Percentiles rank a stretch among this genome's conserved stretches.
These are phyloP conservation scores for Elsinoe necatrix DNA, from an alignment of 2,329 filamentous ascomycete species.

Conservation along the genomic window DNA sequence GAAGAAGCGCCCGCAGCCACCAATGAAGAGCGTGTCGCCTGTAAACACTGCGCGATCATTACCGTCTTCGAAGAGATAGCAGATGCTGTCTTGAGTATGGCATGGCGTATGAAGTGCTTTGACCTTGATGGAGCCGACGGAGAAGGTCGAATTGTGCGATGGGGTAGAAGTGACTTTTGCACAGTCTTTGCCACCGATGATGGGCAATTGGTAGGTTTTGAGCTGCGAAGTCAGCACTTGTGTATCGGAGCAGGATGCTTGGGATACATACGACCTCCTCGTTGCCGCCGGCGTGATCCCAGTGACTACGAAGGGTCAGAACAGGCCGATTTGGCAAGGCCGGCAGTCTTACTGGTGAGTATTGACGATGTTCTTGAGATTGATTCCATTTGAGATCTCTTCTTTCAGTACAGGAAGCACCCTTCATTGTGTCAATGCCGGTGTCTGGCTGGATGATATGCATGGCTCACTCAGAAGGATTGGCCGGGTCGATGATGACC, in stretches of 20 bases:
- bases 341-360: conserved; percentile 72
- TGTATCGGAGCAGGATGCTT: not conserved
- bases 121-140: conserved; percentile 72
- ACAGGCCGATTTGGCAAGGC: not conserved
- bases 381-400: conserved; percentile 63
- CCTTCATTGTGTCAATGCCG: conserved; percentile 30
- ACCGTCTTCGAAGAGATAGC: conserved; percentile 81
- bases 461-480: conserved; percentile 60
- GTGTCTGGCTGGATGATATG: not conserved
- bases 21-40: conserved; percentile 92
- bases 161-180: conserved; percentile 71
- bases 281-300: conserved; percentile 92
- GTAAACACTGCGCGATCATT: conserved; percentile 78
- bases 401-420: conserved; percentile 61
- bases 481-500: conserved; percentile 68
- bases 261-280: conserved; percentile 56
- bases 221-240: conserved; percentile 35
- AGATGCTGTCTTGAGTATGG: conserved; percentile 97
- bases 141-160: conserved; percentile 65
- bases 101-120: conserved; percentile 91
- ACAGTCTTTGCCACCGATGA: conserved; percentile 86
- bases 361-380: conserved; percentile 84
- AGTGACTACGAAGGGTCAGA: conserved; percentile 54
- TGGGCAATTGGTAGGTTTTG: conserved; percentile 55
- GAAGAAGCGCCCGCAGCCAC: conserved; percentile 91